A percentile compares a stretch with the other conserved stretches of the same genome.
These are phyloP conservation scores for Flueggea neowawraea DNA, from an alignment of 441 rosid genomes.

Conservation along the genomic window DNA sequence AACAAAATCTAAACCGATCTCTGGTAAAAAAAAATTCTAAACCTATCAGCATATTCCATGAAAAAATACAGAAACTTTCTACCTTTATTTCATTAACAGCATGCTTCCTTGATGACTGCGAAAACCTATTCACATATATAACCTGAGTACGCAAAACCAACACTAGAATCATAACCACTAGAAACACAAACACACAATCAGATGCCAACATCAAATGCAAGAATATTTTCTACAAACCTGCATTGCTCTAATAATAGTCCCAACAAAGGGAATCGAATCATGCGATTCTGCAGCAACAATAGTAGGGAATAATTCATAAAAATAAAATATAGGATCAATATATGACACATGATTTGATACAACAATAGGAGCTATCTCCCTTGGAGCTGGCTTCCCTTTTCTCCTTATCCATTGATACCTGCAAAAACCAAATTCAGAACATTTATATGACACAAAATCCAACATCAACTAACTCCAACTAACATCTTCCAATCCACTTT, in stretches of 20 bases:
- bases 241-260: slow-evolving; percentile 99
- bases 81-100: slow-evolving; percentile 96
- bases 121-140: slow-evolving; percentile 93
- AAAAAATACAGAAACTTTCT: slow-evolving; percentile 41
- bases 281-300: slow-evolving; percentile 96
- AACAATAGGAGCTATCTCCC: slow-evolving; percentile 85
- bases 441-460: no score
- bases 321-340: slow-evolving; percentile 91
- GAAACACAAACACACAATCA: background rate
- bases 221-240: slow-evolving; percentile 43
- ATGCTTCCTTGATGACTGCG: slow-evolving; percentile 78
- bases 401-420: slow-evolving; percentile 96
- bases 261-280: slow-evolving; percentile 90
- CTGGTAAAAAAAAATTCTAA: no score
- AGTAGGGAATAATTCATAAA: slow-evolving; percentile 89
- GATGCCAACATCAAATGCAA: background rate
- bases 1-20: no score
- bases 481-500: no score
- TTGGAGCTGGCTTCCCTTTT: slow-evolving; percentile 89
- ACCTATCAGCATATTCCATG: no score
- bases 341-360: slow-evolving; percentile 95
- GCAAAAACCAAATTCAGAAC: background rate
- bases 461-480: no score
- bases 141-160: slow-evolving; percentile 45
- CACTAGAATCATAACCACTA: slow-evolving; percentile 1